A percentile compares a stretch with the other conserved stretches of the same genome.
phyloP scores from a whole-genome alignment of 805 yeast genomes.

The Jamesozyma lodderae region DNA sequence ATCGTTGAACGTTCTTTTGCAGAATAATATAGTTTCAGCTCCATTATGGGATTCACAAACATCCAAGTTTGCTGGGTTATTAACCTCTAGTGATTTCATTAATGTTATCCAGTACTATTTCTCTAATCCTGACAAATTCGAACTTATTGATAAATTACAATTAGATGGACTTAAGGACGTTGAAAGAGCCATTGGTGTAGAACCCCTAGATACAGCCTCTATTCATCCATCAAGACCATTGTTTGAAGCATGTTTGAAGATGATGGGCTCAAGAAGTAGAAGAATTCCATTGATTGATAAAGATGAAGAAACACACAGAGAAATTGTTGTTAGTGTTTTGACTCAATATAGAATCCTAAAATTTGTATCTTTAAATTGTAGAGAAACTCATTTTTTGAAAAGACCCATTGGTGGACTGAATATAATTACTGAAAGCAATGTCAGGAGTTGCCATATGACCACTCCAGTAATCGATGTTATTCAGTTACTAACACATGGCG shows the following conservation, averaged over 20 bases:
- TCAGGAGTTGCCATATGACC: constrained; percentile 78
- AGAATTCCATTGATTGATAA: constrained; percentile 91
- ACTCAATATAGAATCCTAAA: constrained; percentile 94
- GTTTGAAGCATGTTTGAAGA: constrained; percentile 86
- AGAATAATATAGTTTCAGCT: constrained; percentile 91
- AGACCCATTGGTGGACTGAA: constrained; percentile 65
- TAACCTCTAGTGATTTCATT: constrained; percentile 87
- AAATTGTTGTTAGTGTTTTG: constrained; percentile 87
- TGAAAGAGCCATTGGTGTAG: constrained; percentile 79
- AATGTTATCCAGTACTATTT: constrained; percentile 92
- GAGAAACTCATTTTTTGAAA: constrained; percentile 76
- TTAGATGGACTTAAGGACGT: constrained; percentile 79
- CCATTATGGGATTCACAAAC: constrained; percentile 92
- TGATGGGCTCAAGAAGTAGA: constrained; percentile 82
- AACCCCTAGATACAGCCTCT: constrained; percentile 74
- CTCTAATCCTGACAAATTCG: constrained; percentile 80
- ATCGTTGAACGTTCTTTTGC: constrained; percentile 79
- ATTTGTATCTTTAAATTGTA: constrained; percentile 92
- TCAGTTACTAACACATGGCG: constrained; percentile 61
- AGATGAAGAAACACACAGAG: constrained; percentile 86
- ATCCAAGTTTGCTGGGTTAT: constrained; percentile 85
- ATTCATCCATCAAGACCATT: constrained; percentile 86
- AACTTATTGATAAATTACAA: constrained; percentile 76
- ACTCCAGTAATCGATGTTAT: constrained; percentile 94
- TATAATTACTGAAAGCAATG: constrained; percentile 45